Evolutionary conservation across 805 yeast species (phyloP), one percentile per base, ranked within the genome.

Genomic region (Blastobotrys mokoenaii): DNA sequence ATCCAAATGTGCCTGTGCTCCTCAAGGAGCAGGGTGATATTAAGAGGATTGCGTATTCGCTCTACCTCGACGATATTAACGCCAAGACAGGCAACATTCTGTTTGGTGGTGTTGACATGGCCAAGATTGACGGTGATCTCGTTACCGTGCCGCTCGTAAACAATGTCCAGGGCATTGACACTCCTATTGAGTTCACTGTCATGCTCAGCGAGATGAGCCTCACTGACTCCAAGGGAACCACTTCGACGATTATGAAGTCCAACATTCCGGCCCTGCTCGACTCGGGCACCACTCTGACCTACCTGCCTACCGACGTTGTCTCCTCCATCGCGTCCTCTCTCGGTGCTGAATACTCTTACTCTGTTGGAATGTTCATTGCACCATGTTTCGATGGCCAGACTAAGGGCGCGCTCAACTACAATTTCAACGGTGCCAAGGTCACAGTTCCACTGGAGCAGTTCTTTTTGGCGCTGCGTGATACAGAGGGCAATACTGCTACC

Each of bases 1-100:
- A 85, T 61, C 70, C 73, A 43, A 85, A 86, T 59, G 64, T 85
- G 41, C 95, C 95, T 0, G 53, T 69, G 36, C 72, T 73, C 46
- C 61, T 85, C 68, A 78, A 72, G 42, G 51, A 63, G 25, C 71
- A 64, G 36, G 77, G 76, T 1, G 43, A 59, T 30, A 73, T 72
- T 50, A 53, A 59, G 39, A 59, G 67, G 39, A 55, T 54, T 25
- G 68, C 73, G 12, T 75, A 72, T 60, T 72, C 79, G 20, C 61
- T 75, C 47, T 75, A 67, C 60, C 61, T 75, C 51, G 64, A 68
- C 46, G 60, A 61, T 15, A 43, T 50, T 2, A 46, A 58, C n/a
- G 55, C 70, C 9, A 44, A 46, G 7, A 30, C 53, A 1, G 77
- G 77, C 1, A 48, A 61, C n/a, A 50, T 72, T 9, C 57, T 73